phyloP scores from a whole-genome alignment of 129 eudicot genomes.

The Dittrichia graveolens region DNA sequence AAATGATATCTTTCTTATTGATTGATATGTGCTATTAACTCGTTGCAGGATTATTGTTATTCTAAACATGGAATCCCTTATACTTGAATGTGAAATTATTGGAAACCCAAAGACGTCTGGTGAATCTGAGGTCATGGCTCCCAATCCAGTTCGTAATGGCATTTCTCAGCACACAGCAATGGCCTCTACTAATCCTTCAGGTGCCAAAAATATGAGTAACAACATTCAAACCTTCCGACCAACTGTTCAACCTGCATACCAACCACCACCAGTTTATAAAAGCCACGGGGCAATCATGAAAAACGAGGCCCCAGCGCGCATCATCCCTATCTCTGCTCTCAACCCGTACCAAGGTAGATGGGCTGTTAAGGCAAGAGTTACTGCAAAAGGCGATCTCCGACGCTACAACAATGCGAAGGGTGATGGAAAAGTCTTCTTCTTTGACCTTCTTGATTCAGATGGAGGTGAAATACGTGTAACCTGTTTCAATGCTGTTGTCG shows the following conservation, averaged over 20 bases:
- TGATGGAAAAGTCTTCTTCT: conserved; percentile 95
- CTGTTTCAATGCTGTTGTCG: conserved; percentile 91
- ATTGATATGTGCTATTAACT: conserved; percentile 12
- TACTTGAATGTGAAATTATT: conserved; percentile 69
- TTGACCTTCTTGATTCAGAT: conserved; percentile 93
- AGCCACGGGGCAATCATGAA: conserved; percentile 87
- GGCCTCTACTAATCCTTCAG: conserved; percentile 23
- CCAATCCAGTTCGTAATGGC: conserved; percentile 38
- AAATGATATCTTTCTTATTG: conserved; percentile 16
- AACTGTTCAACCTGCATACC: conserved; percentile 90
- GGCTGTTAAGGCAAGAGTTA: conserved; percentile 98
- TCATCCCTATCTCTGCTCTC: conserved; percentile 84
- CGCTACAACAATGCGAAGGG: conserved; percentile 93
- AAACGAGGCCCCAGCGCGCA: conserved; percentile 96
- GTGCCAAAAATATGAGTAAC: conserved; percentile 34
- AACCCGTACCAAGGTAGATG: conserved; percentile 99
- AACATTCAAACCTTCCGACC: conserved; percentile 60
- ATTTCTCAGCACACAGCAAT: conserved; percentile 34
- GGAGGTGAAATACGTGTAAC: conserved; percentile 97
- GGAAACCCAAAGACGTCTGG: conserved; percentile 61
- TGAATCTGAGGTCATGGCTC: conserved; percentile 52
- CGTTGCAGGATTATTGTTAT: conserved; percentile 80
- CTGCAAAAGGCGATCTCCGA: conserved; percentile 89
- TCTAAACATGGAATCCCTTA: conserved; percentile 87
- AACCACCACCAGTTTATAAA: conserved; percentile 92